These are phyloP conservation scores for Herpetomonas tarakana DNA, from an alignment of 208 protist genomes.

Conservation along the genomic window DNA sequence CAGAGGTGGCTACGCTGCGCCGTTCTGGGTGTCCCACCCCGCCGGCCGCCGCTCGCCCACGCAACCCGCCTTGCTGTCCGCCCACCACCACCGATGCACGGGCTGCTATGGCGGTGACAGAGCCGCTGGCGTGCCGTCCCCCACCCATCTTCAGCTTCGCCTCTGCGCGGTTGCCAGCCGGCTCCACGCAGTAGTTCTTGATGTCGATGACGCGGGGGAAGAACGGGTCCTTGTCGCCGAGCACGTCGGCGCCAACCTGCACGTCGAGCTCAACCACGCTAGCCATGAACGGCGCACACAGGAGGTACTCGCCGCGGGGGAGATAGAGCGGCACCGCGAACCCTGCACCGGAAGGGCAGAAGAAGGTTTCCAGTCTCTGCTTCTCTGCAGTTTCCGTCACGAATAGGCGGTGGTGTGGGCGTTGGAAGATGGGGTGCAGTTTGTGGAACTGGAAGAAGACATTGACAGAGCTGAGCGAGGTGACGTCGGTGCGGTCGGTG, in stretches of 20 bases:
- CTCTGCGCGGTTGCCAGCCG: not conserved
- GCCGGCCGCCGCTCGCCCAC: not conserved
- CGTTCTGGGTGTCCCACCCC: not conserved
- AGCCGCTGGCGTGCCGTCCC: not conserved
- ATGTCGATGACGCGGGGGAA: conserved; percentile 34
- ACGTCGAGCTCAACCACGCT: conserved; percentile 61
- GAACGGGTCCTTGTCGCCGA: conserved; percentile 32
- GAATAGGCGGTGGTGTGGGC: conserved; percentile 67
- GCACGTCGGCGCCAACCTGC: conserved; percentile 36
- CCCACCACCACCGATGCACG: too few species aligned
- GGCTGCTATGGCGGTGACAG: not conserved
- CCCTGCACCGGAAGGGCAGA: conserved; percentile 58
- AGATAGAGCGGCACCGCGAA: conserved; percentile 52
- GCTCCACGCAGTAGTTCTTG: conserved; percentile 20
- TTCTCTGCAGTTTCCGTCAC: conserved; percentile 52
- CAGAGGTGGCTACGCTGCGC: not conserved
- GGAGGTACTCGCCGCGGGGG: conserved; percentile 56
- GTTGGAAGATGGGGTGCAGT: conserved; percentile 34
- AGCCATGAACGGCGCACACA: conserved; percentile 56
- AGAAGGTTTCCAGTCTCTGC: conserved; percentile 56
- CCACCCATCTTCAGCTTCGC: not conserved
- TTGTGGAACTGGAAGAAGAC: conserved; percentile 68
- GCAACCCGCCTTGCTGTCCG: not conserved
- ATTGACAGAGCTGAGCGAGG: conserved; percentile 35
- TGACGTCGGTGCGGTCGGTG: conserved; percentile 59